Conservation (phyloP, 176 grass and related monocot genomes). For the Zizania latifolia region DNA sequence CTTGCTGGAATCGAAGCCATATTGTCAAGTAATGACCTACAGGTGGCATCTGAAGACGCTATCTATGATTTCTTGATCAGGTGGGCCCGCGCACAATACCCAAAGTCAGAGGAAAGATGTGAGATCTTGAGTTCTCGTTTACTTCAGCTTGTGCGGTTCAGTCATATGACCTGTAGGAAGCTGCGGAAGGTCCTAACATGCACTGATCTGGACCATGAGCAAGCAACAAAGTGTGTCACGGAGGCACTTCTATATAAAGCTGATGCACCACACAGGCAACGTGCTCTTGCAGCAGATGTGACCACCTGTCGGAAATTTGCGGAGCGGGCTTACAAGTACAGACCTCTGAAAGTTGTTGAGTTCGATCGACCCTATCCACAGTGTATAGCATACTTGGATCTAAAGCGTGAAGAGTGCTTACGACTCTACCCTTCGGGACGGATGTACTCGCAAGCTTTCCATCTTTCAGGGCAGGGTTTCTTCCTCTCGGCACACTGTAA, state of each 20-base stretch:
- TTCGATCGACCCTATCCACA: slow-evolving; percentile 69
- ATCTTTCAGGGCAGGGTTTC: slow-evolving; percentile 72
- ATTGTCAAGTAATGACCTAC: slow-evolving; percentile 66
- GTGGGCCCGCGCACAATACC: slow-evolving; percentile 57
- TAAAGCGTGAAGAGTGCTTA: slow-evolving; percentile 66
- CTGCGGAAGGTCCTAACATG: slow-evolving; percentile 61
- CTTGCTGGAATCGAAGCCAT: slow-evolving; percentile 70
- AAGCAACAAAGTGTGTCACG: slow-evolving; percentile 49
- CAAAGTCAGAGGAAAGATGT: slow-evolving; percentile 50
- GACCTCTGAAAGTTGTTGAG: slow-evolving; percentile 76
- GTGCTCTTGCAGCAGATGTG: slow-evolving; percentile 41
- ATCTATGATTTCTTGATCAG: slow-evolving; percentile 67
- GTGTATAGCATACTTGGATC: slow-evolving; percentile 75
- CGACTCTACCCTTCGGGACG: slow-evolving; percentile 51
- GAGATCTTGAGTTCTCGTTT: slow-evolving; percentile 62
- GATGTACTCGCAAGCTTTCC: slow-evolving; percentile 66
- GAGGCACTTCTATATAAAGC: slow-evolving; percentile 72
- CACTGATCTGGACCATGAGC: slow-evolving; percentile 58
- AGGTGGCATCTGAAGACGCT: slow-evolving; percentile 70
- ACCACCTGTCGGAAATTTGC: slow-evolving; percentile 29
- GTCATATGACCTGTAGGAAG: slow-evolving; percentile 69
- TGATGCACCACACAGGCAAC: slow-evolving; percentile 49
- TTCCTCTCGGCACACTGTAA: slow-evolving; percentile 62
- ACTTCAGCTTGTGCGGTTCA: slow-evolving; percentile 55
- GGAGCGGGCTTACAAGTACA: slow-evolving; percentile 60